These are phyloP conservation scores for Picea mariana DNA, from an alignment of 83 land plant species.

Conservation along the genomic window DNA sequence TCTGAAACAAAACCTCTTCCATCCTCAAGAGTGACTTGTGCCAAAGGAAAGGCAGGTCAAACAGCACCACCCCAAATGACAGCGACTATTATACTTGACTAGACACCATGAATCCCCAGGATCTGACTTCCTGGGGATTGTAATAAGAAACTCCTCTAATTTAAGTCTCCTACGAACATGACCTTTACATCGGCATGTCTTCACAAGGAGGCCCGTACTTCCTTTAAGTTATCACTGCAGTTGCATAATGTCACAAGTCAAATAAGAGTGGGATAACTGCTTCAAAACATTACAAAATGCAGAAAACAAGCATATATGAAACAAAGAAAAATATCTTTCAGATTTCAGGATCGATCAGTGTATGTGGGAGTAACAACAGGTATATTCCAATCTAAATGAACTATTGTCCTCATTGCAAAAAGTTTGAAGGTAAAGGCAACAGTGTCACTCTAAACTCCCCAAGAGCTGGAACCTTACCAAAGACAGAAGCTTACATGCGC, in stretches of 20 bases:
- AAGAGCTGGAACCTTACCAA: conserved; percentile 6
- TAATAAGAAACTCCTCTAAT: no score
- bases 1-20: no score
- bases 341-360: neutral
- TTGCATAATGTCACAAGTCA: neutral
- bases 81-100: no score
- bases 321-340: neutral
- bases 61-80: no score
- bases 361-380: neutral
- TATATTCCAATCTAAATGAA: neutral
- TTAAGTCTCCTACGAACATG: no score
- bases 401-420: neutral
- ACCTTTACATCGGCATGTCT: neutral
- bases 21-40: no score
- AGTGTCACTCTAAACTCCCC: neutral
- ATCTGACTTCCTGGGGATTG: no score
- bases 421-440: neutral
- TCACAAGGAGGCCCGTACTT: neutral
- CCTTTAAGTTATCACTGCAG: neutral
- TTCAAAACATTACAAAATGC: neutral
- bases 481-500: conserved; percentile 45
- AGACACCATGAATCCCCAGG: no score
- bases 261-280: neutral
- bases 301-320: neutral
- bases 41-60: no score